Base-by-base conservation (phyloP, 2,329 filamentous ascomycete genomes). In the Pseudogymnoascus pannorum region DNA sequence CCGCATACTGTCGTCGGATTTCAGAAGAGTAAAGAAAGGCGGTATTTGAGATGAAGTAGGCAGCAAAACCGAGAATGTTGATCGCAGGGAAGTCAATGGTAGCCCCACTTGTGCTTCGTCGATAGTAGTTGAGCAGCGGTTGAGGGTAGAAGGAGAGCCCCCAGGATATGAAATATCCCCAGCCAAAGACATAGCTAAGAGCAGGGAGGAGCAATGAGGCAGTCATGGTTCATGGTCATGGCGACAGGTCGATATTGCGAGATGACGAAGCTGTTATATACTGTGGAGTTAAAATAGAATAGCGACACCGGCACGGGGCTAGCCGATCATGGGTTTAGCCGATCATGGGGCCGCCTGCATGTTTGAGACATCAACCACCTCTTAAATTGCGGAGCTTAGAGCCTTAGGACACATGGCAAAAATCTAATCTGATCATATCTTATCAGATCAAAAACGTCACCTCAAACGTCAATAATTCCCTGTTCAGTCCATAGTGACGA, bases 131-230 rank as follows among this genome's bases (percentile, higher is more conserved):
- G 65, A 91, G 82, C 64, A 95, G 76, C 5, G 89, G 85, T 72
- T 97, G 94, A 1, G 93, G 92, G 73, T 97, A 97, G 77, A 97
- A 97, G 14, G 91, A 96, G 14, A 87, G 76, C 11, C 89, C 93
- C 93, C 93, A 94, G 74, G 83, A 85, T 57, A 86, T 66, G 65
- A 84, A 87, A 75, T 92, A 92, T 70, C 87, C 76, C 88, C 89
- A 92, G 73, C 89, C 89, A 68, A 89, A 83, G 31, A 88, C 70
- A 70, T 78, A 81, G 58, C 82, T 85, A 16, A 84, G 60, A 62
- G 79, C 68, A 29, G 72, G 67, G 62, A 86, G 78, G 65, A 83
- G 76, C 18, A 69, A 68, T 57, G 61, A 35, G 48, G 67, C 63
- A 68, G 71, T 71, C 18, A 40, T 48, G 35, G 8, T 58, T 54